Evolutionary conservation across 139 green algal species (phyloP), one percentile per base, ranked within the genome.

Genomic region (Micractinium conductrix): DNA sequence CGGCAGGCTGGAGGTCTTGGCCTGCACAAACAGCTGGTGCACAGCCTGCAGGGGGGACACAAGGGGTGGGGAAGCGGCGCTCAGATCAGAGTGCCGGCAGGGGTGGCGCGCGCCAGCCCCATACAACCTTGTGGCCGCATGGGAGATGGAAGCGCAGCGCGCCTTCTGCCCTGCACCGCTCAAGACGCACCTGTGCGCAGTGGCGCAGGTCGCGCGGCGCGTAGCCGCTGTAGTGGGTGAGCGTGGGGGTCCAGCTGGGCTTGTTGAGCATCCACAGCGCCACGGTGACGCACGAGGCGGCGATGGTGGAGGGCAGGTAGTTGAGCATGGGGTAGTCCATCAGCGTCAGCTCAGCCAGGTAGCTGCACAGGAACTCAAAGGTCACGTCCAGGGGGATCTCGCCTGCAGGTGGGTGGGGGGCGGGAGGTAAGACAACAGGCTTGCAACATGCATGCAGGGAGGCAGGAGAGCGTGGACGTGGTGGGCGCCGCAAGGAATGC

Each of bases 291-390:
- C 89, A 89, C 12, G 94, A 92, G 6, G 95, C 96, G 21, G 94
- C 96, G 26, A 98, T 86, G 42, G 92, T 82, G 50, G 90, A 96
- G 24, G 95, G 94, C 81, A 95, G 86, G 83, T 93, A 98, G 30
- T 89, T 58, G 40, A 99, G 76, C 81, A 96, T 90, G 33, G 35
- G 63, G 76, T 97, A 96, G 50, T 99, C 95, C 68, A 98, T 88
- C 26, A 99, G 92, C 22, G 92, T 91, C 35, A 98, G 87, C 93
- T 99, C 97, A 10, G 89, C 88, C 37, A 99, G 85, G 89, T 98
- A 99, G 44, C 92, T 92, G 33, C 89, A 92, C 48, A 99, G 84
- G 76, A 94, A 92, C 78, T 95, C 93, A 60, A 92, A 88, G 21
- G 78, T 84, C 26, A 83, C 79, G 63, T 84, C 71, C 38, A 88